phyloP scores from a whole-genome alignment of 176 grass and related monocot species.

The Oropetium thomaeum region DNA sequence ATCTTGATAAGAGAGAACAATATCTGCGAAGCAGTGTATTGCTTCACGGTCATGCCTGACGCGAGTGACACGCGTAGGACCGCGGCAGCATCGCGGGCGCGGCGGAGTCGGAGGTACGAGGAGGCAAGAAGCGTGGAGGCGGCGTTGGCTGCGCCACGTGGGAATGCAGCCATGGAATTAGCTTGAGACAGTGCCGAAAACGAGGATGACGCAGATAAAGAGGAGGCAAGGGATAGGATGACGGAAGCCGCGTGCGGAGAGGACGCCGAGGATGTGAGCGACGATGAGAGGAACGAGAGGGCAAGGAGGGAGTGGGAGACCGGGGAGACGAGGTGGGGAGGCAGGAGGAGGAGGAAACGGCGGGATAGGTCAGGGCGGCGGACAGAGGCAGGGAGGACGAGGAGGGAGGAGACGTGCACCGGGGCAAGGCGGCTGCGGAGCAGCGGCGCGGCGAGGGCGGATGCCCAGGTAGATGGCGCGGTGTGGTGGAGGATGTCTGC shows the following conservation, averaged over 20 bases:
- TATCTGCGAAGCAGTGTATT: constrained; percentile 51
- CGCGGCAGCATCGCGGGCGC: constrained; percentile 41
- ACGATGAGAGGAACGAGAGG: constrained; percentile 27
- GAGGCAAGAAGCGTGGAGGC: constrained; percentile 42
- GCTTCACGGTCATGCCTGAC: constrained; percentile 31
- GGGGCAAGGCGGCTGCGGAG: constrained; percentile 31
- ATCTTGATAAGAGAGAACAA: constrained; percentile 41
- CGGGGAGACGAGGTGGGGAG: constrained; percentile 32
- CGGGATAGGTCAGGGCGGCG: constrained; percentile 23
- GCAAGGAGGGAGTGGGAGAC: constrained; percentile 38
- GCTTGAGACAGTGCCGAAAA: constrained; percentile 28
- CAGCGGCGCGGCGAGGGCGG: constrained; percentile 34
- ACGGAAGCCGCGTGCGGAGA: constrained; percentile 25
- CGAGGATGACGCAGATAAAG: constrained; percentile 19
- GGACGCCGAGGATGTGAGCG: neutral
- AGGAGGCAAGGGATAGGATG: constrained; percentile 14
- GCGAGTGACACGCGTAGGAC: constrained; percentile 35
- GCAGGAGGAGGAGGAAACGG: constrained; percentile 23
- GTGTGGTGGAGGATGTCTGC: constrained; percentile 33
- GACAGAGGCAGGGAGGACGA: constrained; percentile 41
- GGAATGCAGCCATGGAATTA: constrained; percentile 11
- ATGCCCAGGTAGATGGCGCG: constrained; percentile 34
- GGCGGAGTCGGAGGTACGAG: constrained; percentile 43
- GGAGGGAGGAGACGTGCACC: constrained; percentile 38
- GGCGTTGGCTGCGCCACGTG: neutral